These are phyloP conservation scores for Favolaschia claudopus DNA, from an alignment of 768 basidiomycete species.

Conservation along the genomic window DNA sequence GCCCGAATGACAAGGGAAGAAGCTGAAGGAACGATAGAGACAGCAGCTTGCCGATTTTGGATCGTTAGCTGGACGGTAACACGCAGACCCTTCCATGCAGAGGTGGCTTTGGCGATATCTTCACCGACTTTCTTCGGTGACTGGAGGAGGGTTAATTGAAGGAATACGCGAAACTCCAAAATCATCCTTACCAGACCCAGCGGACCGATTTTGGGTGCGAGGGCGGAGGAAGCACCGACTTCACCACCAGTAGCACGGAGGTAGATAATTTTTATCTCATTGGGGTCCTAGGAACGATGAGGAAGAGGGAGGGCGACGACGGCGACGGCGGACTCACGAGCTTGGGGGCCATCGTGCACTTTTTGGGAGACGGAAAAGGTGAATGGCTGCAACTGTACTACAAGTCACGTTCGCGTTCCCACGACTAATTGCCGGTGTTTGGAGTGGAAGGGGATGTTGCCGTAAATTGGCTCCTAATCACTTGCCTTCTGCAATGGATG, in stretches of 20 bases:
- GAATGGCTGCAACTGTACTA: slow-evolving; percentile 51
- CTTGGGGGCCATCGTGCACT: slow-evolving; percentile 51
- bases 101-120: slow-evolving; percentile 99
- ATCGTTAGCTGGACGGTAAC: slow-evolving; percentile 99
- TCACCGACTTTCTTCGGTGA: slow-evolving; percentile 99
- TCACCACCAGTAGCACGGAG: slow-evolving; percentile 98
- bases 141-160: slow-evolving; percentile 48
- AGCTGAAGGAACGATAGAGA: slow-evolving; percentile 96
- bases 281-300: slow-evolving; percentile 76
- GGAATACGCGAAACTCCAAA: slow-evolving; percentile 2
- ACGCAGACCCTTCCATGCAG: slow-evolving; percentile 98
- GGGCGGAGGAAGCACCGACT: slow-evolving; percentile 97
- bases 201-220: slow-evolving; percentile 99
- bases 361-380: slow-evolving; percentile 35
- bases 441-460: too few species aligned
- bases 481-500: slow-evolving; percentile 74
- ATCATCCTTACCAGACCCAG: slow-evolving; percentile 94
- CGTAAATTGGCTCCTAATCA: too few species aligned
- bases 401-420: not conserved
- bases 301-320: slow-evolving; percentile 5
- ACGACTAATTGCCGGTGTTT: too few species aligned
- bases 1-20: slow-evolving; percentile 97
- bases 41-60: slow-evolving; percentile 99
- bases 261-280: slow-evolving; percentile 99
- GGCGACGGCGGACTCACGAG: slow-evolving; percentile 53